Base-by-base conservation (phyloP, 495 filamentous ascomycete genomes). In the Beverwykella pulmonaria region DNA sequence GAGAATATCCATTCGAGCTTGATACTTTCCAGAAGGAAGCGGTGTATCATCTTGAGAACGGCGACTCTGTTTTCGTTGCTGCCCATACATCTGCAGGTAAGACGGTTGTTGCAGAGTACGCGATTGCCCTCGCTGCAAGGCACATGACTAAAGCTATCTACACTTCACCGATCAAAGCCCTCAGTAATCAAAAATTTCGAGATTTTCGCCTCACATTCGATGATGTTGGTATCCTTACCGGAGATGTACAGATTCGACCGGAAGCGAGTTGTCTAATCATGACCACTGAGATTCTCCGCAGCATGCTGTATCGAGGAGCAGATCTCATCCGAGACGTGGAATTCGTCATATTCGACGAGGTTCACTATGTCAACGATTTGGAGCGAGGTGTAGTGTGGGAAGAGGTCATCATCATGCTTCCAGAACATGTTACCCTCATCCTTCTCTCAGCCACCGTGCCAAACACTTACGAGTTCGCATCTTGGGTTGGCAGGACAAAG, bases 121-220 rank as follows among this genome's bases (percentile, higher is more conserved):
- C 92, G 26, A 98, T 98, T 77, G 92, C 95, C 2, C 79, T 98
- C 68, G 94, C 94, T 26, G 90, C 90, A 5, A 95, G 92, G 71
- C 94, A 98, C 75, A 98, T 97, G 94, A 98, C 94, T 27, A 98
- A 98, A 67, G 93, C 94, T 29, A 97, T 98, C 68, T 98, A 98
- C 76, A 98, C 94, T 0, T 98, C 94, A 5, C 94, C 94, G 1
- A 98, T 98, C 80, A 98, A 98, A 80, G 94, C 94, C 1, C 82
- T 98, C 61, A 97, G 93, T 77, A 98, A 98, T 74, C 94, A 98
- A 75, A 98, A 98, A 75, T 98, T 97, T 76, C 85, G 94, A 59
- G 94, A 98, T 75, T 98, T 98, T 75, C 83, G 92, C 32, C 83
- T 88, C 41, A 84, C 82, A 0, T 98, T 98, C 68, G 91, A 94